A percentile compares a stretch with the other conserved stretches of the same genome.
phyloP scores from a whole-genome alignment of 352 stramenopile species.

The Hyaloperonospora arabidopsidis region DNA sequence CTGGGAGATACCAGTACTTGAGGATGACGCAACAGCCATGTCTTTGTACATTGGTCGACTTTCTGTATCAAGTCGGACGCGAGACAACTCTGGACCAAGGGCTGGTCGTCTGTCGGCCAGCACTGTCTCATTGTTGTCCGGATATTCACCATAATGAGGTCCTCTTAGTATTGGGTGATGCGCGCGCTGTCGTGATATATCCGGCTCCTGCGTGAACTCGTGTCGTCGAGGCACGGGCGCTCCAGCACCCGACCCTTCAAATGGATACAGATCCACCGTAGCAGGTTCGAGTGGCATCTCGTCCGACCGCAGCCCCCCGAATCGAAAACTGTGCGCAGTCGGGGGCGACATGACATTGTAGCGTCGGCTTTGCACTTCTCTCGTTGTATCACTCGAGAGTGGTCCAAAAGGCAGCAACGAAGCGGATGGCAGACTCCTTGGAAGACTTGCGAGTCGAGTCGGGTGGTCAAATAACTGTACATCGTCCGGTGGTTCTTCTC shows the following conservation, averaged over 20 bases:
- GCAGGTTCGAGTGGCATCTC: constrained; percentile 20
- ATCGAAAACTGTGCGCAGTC: not conserved
- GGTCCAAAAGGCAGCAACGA: constrained; percentile 15
- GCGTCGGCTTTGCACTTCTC: constrained; percentile 11
- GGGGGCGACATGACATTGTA: constrained; percentile 4
- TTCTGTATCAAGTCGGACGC: constrained; percentile 12
- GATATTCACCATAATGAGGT: constrained; percentile 4
- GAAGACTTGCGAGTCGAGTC: too few species aligned
- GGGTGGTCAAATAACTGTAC: constrained; percentile 4
- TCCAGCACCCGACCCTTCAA: constrained; percentile 3
- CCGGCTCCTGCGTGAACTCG: constrained; percentile 18
- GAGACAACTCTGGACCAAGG: constrained; percentile 13
- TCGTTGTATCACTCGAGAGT: constrained; percentile 8
- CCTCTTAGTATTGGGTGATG: constrained; percentile 18
- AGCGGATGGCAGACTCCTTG: constrained; percentile 23
- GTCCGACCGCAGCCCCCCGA: constrained; percentile 10
- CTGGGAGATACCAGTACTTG: not conserved
- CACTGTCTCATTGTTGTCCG: constrained; percentile 9
- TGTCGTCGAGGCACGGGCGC: constrained; percentile 11
- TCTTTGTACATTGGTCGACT: constrained; percentile 23
- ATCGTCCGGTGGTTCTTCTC: constrained; percentile 4
- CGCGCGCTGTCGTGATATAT: constrained; percentile 13
- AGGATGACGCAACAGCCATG: constrained; percentile 11
- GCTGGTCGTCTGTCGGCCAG: constrained; percentile 11
- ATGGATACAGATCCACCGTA: constrained; percentile 21